Evolutionary conservation across 805 yeast genomes (phyloP).

Genomic region (Lipomyces japonicus): DNA sequence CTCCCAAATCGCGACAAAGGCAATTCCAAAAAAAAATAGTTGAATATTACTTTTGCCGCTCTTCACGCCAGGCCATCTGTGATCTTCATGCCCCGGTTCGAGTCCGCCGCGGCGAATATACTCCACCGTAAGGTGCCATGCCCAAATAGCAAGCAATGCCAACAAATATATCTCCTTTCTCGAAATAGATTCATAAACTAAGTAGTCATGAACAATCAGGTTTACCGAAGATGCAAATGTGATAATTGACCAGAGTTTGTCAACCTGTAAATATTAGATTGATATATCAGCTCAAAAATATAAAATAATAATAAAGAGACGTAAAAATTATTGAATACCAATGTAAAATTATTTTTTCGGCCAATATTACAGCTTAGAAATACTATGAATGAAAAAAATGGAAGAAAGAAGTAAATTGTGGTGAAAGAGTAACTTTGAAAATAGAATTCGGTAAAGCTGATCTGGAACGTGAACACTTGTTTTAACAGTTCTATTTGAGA

Average conservation of each 20-base stretch:
- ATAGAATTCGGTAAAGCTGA: constrained; percentile 7
- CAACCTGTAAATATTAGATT: constrained; percentile 12
- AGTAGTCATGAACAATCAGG: constrained; percentile 9
- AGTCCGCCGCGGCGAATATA: constrained; percentile 19
- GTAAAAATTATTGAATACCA: neutral
- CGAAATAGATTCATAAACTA: neutral
- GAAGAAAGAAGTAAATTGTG: neutral
- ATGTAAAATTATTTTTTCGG: constrained; percentile 8
- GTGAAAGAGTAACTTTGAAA: constrained; percentile 6
- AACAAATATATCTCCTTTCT: neutral
- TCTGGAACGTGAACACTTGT: neutral
- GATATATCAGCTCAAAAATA: neutral
- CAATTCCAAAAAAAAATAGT: constrained; percentile 6
- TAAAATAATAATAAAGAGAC: neutral
- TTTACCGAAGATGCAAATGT: constrained; percentile 6
- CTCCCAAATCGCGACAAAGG: constrained; percentile 11
- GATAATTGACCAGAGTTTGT: constrained; percentile 19
- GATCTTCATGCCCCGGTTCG: constrained; percentile 9
- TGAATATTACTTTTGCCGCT: constrained; percentile 2
- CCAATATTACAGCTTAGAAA: constrained; percentile 14
- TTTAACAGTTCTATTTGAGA: neutral
- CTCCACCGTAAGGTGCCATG: constrained; percentile 9
- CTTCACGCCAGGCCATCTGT: constrained; percentile 11
- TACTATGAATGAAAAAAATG: constrained; percentile 1
- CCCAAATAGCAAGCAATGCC: constrained; percentile 12